These are phyloP conservation scores for Pyrenophora graminea DNA, from an alignment of 2,329 filamentous ascomycete species.

Conservation along the genomic window DNA sequence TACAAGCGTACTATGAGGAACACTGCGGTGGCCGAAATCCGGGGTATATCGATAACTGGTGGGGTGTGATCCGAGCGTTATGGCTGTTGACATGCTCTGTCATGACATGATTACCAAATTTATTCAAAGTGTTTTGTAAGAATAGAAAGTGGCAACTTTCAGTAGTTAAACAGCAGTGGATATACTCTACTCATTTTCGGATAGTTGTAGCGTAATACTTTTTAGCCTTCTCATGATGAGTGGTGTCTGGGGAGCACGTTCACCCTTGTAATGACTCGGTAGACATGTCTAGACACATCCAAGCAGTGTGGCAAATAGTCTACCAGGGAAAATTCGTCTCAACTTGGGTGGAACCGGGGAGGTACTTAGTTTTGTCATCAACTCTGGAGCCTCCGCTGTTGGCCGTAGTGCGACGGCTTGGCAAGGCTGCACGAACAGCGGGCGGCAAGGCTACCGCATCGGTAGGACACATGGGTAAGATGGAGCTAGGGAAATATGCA, in stretches of 20 bases:
- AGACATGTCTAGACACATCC: conserved; percentile 1
- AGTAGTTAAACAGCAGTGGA: no score
- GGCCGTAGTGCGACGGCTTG: conserved; percentile 30
- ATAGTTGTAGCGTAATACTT: no score
- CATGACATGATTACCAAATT: neutral
- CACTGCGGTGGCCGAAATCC: conserved; percentile 24
- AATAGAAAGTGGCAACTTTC: no score
- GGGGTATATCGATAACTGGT: conserved; percentile 36
- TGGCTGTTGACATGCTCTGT: conserved; percentile 8
- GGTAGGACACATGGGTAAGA: conserved; percentile 1
- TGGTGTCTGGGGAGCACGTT: neutral
- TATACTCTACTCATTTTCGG: no score
- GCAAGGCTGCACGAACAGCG: conserved; percentile 21
- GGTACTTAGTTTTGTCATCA: conserved; percentile 17
- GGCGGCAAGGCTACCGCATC: conserved; percentile 16
- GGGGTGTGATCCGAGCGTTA: conserved; percentile 20
- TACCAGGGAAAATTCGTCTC: conserved; percentile 15
- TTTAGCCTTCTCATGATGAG: neutral
- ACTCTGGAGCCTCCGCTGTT: conserved; percentile 33
- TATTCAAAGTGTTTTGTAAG: neutral
- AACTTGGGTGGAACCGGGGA: conserved; percentile 28
- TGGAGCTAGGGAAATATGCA: neutral
- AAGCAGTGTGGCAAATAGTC: conserved; percentile 21
- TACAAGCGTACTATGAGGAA: conserved; percentile 38
- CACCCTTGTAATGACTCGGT: neutral